Percentiles rank a stretch among this genome's conserved stretches.
Evolutionary conservation across 2,329 filamentous ascomycete genomes (phyloP).

Genomic region (Aspergillus floridensis): DNA sequence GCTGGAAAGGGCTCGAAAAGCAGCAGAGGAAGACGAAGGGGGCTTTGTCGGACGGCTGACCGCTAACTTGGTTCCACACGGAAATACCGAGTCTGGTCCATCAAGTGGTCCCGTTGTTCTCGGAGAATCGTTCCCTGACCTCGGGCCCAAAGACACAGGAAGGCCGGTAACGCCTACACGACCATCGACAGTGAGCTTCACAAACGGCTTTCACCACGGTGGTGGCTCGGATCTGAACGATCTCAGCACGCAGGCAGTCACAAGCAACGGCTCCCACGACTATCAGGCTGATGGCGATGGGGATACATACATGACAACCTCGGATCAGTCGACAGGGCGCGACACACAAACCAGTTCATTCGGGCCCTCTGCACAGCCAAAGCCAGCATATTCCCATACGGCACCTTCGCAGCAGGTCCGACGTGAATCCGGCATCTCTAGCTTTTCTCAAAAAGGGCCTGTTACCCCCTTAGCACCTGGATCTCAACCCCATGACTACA

Average conservation of each 20-base stretch:
- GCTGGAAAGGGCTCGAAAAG: constrained; percentile 52
- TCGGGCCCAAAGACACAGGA: constrained; percentile 46
- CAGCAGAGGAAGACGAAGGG: constrained; percentile 41
- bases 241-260: constrained; percentile 36
- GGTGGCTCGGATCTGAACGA: constrained; percentile 43
- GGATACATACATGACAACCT: constrained; percentile 62
- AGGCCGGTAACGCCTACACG: constrained; percentile 56
- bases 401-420: constrained; percentile 47
- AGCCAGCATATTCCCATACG: constrained; percentile 46
- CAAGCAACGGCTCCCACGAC: constrained; percentile 56
- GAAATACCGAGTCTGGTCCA: constrained; percentile 52
- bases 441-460: constrained; percentile 49
- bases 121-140: constrained; percentile 62
- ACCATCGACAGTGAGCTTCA: constrained; percentile 47
- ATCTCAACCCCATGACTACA: constrained; percentile 60
- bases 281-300: constrained; percentile 46
- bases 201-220: constrained; percentile 55
- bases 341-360: constrained; percentile 50
- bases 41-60: constrained; percentile 46
- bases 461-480: constrained; percentile 59
- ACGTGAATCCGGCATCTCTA: constrained; percentile 46
- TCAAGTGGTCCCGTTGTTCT: constrained; percentile 56
- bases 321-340: constrained; percentile 41
- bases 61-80: constrained; percentile 52
- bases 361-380: constrained; percentile 51